Evolutionary conservation across 1,139 yeast genomes (phyloP).

Genomic region (Saccharomyces hybrid): DNA sequence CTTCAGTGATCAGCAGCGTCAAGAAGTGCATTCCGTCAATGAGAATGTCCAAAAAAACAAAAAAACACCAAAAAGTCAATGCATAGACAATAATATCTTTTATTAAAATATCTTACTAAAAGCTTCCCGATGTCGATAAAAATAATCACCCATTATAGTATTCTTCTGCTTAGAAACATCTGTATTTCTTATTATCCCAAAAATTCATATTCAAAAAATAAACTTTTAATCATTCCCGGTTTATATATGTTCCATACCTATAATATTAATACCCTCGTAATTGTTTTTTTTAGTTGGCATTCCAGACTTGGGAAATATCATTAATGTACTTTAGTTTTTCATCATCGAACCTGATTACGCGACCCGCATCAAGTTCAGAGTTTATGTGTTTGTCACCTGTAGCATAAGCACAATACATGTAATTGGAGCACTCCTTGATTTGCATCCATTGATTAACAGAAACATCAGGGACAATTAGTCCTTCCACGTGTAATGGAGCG

Average conservation of each 20-base stretch:
- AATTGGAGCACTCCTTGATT: conserved; percentile 24
- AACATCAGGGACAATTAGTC: conserved; percentile 28
- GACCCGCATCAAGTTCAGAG: conserved; percentile 9
- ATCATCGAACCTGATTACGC: conserved; percentile 13
- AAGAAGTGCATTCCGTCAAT: conserved; percentile 8
- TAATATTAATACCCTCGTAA: not conserved
- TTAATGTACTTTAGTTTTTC: conserved; percentile 6
- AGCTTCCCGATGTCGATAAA: no score
- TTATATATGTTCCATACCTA: not conserved
- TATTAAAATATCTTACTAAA: not conserved
- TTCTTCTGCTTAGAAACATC: no score
- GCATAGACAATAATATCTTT: not conserved
- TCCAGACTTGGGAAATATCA: conserved; percentile 21
- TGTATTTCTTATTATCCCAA: no score
- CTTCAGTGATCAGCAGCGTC: conserved; percentile 10
- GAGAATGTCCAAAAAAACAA: not conserved
- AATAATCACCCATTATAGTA: no score
- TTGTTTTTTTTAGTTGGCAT: conserved; percentile 2
- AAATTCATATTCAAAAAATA: no score
- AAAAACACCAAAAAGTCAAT: not conserved
- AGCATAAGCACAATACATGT: conserved; percentile 28
- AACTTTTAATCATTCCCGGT: no score
- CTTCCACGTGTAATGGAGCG: conserved; percentile 23
- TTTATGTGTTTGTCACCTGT: conserved; percentile 6
- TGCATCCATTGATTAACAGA: conserved; percentile 24